phyloP scores from a whole-genome alignment of 345 rosid genomes.

The Dipteronia dyeriana region DNA sequence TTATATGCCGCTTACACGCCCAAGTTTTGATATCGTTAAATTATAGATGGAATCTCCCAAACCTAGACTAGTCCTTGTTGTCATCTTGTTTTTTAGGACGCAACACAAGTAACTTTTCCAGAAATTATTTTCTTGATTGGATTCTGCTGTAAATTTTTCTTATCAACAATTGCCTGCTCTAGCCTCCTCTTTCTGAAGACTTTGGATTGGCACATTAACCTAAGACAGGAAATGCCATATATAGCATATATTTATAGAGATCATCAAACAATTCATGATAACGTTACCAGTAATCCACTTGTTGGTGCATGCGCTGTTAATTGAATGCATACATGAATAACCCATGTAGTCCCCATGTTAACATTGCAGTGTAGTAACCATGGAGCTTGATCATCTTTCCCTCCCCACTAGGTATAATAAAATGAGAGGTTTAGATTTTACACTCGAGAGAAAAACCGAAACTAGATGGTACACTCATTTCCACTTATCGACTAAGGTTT shows the following conservation, averaged over 20 bases:
- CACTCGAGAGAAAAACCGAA: background rate
- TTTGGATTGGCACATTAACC: slow-evolving; percentile 5
- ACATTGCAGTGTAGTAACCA: background rate
- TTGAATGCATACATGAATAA: background rate
- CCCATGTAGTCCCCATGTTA: background rate
- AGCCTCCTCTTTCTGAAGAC: slow-evolving; percentile 9
- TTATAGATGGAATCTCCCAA: background rate
- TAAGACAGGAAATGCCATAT: background rate
- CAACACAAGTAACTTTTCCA: background rate
- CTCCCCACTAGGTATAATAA: background rate
- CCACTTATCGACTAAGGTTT: background rate
- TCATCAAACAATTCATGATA: background rate
- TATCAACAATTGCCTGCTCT: slow-evolving; percentile 5
- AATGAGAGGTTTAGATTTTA: background rate
- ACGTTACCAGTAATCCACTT: background rate
- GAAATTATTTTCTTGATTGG: background rate
- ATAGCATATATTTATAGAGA: background rate
- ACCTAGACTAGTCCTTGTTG: background rate
- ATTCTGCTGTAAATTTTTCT: background rate
- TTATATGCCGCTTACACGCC: background rate
- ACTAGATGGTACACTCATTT: background rate
- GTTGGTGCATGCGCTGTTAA: background rate
- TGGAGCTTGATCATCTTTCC: background rate
- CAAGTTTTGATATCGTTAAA: background rate
- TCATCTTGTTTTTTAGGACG: background rate